Evolutionary conservation across 1,139 yeast genomes (phyloP).

Genomic region (Kurtzmaniella quercitrusa): DNA sequence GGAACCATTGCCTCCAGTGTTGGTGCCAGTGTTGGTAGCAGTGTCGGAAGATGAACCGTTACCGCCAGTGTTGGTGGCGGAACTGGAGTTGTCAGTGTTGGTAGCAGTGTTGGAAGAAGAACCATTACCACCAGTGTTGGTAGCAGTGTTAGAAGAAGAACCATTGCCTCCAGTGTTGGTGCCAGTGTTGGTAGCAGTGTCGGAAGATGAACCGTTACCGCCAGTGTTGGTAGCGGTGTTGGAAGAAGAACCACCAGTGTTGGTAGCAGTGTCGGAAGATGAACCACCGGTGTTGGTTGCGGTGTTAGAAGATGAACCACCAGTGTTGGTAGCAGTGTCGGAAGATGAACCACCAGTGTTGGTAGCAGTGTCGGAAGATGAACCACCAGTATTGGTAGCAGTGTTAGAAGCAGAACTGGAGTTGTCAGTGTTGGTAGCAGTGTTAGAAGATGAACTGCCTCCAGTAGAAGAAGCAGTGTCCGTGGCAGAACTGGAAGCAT

Average conservation of each 20-base stretch:
- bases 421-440: conserved; percentile 3
- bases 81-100: too few relatives aligned
- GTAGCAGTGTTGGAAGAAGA: neutral
- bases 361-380: conserved; percentile 3
- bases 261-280: neutral
- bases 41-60: conserved; percentile 4
- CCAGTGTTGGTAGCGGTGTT: neutral
- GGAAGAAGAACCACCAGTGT: neutral
- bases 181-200: neutral
- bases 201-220: neutral
- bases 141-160: conserved; percentile 1
- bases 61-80: too few relatives aligned
- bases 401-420: conserved; percentile 2
- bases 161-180: conserved; percentile 7
- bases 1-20: too few relatives aligned
- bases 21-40: neutral
- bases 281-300: conserved; percentile 2
- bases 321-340: neutral
- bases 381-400: conserved; percentile 2
- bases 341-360: neutral
- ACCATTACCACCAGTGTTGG: conserved; percentile 4
- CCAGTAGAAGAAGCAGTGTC: conserved; percentile 7
- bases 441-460: conserved; percentile 4
- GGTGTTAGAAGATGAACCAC: neutral
- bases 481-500: conserved; percentile 4